Percentiles rank a stretch among this genome's conserved stretches.
phyloP scores from a whole-genome alignment of 1,139 yeast genomes.

The Kluyveromyces marxianus region DNA sequence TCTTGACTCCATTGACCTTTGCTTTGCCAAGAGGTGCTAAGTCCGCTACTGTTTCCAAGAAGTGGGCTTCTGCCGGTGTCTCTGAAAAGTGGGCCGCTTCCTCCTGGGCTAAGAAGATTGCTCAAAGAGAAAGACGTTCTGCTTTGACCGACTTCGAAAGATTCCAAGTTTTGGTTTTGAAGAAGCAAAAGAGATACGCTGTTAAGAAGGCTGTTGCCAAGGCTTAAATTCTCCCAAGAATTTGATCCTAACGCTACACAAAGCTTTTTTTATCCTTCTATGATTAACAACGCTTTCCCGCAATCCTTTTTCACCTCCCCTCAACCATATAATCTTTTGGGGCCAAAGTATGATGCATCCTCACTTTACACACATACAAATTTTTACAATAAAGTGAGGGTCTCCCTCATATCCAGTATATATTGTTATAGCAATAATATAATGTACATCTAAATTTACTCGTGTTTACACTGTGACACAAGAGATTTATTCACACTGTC shows the following conservation, averaged over 20 bases:
- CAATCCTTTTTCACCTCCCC: neutral
- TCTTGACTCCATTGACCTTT: slow-evolving; percentile 86
- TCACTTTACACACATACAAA: neutral
- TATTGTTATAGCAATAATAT: slow-evolving; percentile 13
- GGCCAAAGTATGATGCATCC: neutral
- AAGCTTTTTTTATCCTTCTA: neutral
- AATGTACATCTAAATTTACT: slow-evolving; percentile 13
- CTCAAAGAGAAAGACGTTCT: slow-evolving; percentile 88
- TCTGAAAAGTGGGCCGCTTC: slow-evolving; percentile 88
- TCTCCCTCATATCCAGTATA: slow-evolving; percentile 2
- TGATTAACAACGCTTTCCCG: neutral
- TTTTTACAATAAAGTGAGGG: neutral
- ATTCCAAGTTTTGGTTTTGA: slow-evolving; percentile 96
- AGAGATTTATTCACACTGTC: neutral
- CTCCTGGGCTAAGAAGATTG: slow-evolving; percentile 97
- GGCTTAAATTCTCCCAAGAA: slow-evolving; percentile 45
- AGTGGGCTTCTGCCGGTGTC: slow-evolving; percentile 88
- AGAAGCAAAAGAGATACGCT: slow-evolving; percentile 94
- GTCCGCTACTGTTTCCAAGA: slow-evolving; percentile 78
- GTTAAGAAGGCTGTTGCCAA: slow-evolving; percentile 87
- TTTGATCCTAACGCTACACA: neutral
- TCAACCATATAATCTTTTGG: neutral
- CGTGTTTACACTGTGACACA: slow-evolving; percentile 6
- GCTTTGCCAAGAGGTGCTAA: slow-evolving; percentile 93
- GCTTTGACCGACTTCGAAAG: slow-evolving; percentile 95